Percentiles rank a stretch among this genome's conserved stretches.
Conservation (phyloP, 495 filamentous ascomycete species). For the Trichoderma erinaceum region DNA sequence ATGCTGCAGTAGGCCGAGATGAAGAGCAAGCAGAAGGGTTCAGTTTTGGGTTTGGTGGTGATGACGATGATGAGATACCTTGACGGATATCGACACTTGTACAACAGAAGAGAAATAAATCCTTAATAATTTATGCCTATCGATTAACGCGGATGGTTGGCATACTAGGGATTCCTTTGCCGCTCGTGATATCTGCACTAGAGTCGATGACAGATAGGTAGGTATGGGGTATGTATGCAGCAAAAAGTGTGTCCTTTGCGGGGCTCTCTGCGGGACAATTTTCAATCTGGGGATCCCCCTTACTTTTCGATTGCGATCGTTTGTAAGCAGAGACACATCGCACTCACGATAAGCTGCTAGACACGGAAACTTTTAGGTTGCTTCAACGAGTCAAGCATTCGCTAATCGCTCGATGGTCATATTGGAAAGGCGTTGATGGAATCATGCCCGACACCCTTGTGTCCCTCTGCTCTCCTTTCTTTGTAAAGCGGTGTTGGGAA, state of each 20-base stretch:
- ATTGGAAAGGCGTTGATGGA: no score
- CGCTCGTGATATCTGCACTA: not conserved
- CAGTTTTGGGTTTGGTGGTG: conserved; percentile 71
- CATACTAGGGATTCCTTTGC: not conserved
- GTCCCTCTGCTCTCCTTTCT: no score
- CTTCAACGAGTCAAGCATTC: not conserved
- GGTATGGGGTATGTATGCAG: not conserved
- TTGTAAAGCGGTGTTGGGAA: no score
- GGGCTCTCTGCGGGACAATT: not conserved
- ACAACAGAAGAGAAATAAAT: not conserved
- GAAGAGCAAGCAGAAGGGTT: conserved; percentile 42
- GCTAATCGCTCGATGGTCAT: no score
- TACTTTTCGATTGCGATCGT: not conserved
- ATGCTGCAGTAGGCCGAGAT: conserved; percentile 56
- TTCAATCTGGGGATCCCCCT: not conserved
- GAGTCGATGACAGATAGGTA: not conserved
- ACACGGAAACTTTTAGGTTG: not conserved
- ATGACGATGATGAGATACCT: conserved; percentile 40
- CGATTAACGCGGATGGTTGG: not conserved
- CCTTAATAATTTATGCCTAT: not conserved
- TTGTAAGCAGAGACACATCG: not conserved
- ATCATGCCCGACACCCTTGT: no score
- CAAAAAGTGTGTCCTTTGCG: not conserved
- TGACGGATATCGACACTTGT: conserved; percentile 17
- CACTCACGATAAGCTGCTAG: not conserved